Percentiles rank a stretch among this genome's conserved stretches.
Evolutionary conservation across 768 basidiomycete species (phyloP).

Genomic region (Collybiopsis luxurians): DNA sequence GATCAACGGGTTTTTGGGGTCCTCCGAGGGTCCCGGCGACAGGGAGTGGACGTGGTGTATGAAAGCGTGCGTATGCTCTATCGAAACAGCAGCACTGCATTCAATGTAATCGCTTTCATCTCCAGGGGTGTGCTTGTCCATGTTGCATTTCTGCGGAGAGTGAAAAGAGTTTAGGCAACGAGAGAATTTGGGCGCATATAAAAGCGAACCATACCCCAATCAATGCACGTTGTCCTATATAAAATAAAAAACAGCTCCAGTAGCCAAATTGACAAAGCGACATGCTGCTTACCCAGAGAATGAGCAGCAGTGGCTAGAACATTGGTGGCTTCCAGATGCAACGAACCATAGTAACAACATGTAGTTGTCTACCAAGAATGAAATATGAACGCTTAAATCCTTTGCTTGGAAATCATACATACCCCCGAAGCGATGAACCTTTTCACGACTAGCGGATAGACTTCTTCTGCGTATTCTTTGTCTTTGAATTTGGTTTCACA

Average conservation of each 20-base stretch:
- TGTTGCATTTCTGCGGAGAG: conserved; percentile 93
- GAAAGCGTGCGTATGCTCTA: conserved; percentile 61
- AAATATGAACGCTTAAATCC: too few relatives aligned
- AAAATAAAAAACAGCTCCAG: neutral
- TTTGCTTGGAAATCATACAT: too few relatives aligned
- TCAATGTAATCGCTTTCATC: conserved; percentile 78
- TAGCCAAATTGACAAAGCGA: neutral
- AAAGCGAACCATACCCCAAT: conserved; percentile 60
- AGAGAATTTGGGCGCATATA: too few relatives aligned
- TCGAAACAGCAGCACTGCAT: conserved; percentile 52
- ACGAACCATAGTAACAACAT: conserved; percentile 84
- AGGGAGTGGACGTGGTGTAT: conserved; percentile 69
- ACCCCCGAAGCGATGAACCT: conserved; percentile 81
- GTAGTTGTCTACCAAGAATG: conserved; percentile 75
- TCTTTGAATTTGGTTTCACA: conserved; percentile 77
- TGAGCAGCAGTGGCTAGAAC: conserved; percentile 74
- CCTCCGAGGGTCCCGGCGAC: conserved; percentile 25
- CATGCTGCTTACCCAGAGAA: conserved; percentile 42
- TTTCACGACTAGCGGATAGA: conserved; percentile 72
- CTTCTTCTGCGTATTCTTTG: conserved; percentile 58
- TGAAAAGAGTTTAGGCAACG: too few relatives aligned
- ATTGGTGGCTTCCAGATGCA: conserved; percentile 81
- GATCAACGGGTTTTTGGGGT: conserved; percentile 53
- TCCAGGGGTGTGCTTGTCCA: conserved; percentile 73
- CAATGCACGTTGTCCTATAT: conserved; percentile 80